Conservation (phyloP, 2,329 filamentous ascomycete species). For the Exophiala xenobiotica region DNA sequence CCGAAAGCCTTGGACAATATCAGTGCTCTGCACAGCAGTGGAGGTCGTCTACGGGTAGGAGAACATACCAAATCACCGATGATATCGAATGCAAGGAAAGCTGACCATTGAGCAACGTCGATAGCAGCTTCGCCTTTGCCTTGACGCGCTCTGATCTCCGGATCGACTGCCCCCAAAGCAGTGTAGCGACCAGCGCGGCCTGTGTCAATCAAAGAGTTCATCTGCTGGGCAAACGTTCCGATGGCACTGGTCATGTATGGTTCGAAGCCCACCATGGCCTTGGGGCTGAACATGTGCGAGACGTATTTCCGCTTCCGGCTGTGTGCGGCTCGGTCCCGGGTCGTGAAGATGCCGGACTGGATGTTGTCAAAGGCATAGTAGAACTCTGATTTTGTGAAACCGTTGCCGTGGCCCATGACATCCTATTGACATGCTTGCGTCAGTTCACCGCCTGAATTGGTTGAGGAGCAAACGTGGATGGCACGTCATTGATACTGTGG, state of each 20-base stretch:
- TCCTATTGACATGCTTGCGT: too few species aligned
- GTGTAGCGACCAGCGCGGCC: constrained; percentile 9
- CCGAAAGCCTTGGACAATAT: constrained; percentile 33
- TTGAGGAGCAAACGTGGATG: too few species aligned
- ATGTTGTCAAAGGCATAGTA: constrained; percentile 39
- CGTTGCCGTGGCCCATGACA: constrained; percentile 36
- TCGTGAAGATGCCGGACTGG: constrained; percentile 38
- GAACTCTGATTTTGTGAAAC: constrained; percentile 36
- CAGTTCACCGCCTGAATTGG: too few species aligned
- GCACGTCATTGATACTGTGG: too few species aligned
- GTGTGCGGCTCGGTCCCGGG: constrained; percentile 36
- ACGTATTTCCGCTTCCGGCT: constrained; percentile 39
- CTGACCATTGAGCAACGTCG: constrained; percentile 5
- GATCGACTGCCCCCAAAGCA: neutral
- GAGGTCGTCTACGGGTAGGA: neutral
- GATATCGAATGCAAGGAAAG: constrained; percentile 7
- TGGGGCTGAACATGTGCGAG: constrained; percentile 37
- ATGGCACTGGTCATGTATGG: constrained; percentile 35
- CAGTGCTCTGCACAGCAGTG: neutral
- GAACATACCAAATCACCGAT: constrained; percentile 3
- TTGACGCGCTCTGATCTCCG: neutral
- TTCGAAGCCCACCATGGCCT: constrained; percentile 36
- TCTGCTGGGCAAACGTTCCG: constrained; percentile 25
- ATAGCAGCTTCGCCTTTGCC: neutral
- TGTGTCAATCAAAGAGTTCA: constrained; percentile 22